phyloP scores from a whole-genome alignment of 768 basidiomycete species.

The Suillus spraguei region DNA sequence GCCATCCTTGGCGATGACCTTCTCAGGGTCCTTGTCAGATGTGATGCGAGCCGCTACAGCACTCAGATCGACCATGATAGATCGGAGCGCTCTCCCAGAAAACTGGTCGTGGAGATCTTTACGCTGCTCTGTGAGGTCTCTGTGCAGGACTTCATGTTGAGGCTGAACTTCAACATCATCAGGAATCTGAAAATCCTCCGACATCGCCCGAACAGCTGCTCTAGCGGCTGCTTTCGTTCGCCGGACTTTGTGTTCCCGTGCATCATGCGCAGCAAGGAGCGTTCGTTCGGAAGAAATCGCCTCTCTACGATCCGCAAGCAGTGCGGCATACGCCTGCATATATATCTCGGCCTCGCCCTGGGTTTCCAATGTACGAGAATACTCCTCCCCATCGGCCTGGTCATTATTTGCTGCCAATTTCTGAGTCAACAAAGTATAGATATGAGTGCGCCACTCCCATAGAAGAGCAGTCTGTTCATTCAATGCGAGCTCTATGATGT shows the following conservation, averaged over 20 bases:
- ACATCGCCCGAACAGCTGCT: slow-evolving; percentile 43
- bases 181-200: slow-evolving; percentile 32
- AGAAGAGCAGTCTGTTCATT: slow-evolving; percentile 73
- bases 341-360: slow-evolving; percentile 85
- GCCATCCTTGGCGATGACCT: slow-evolving; percentile 55
- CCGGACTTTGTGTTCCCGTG: slow-evolving; percentile 61
- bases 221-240: slow-evolving; percentile 70
- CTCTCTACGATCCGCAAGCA: slow-evolving; percentile 80
- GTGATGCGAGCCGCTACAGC: slow-evolving; percentile 46
- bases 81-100: slow-evolving; percentile 64
- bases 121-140: slow-evolving; percentile 52
- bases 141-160: slow-evolving; percentile 62
- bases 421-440: slow-evolving; percentile 62
- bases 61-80: slow-evolving; percentile 56
- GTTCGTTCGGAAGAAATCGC: slow-evolving; percentile 78
- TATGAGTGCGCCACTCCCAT: slow-evolving; percentile 75
- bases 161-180: slow-evolving; percentile 55
- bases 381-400: slow-evolving; percentile 83
- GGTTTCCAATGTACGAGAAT: slow-evolving; percentile 75
- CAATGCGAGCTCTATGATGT: slow-evolving; percentile 65
- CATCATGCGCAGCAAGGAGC: slow-evolving; percentile 71
- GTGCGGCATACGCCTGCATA: slow-evolving; percentile 70
- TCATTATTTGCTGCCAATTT: slow-evolving; percentile 50
- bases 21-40: slow-evolving; percentile 62
- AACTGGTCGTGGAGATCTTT: slow-evolving; percentile 51